These are phyloP conservation scores for Choanephora cucurbitarum DNA, from an alignment of 371 early-diverging fungal genomes.

Conservation along the genomic window DNA sequence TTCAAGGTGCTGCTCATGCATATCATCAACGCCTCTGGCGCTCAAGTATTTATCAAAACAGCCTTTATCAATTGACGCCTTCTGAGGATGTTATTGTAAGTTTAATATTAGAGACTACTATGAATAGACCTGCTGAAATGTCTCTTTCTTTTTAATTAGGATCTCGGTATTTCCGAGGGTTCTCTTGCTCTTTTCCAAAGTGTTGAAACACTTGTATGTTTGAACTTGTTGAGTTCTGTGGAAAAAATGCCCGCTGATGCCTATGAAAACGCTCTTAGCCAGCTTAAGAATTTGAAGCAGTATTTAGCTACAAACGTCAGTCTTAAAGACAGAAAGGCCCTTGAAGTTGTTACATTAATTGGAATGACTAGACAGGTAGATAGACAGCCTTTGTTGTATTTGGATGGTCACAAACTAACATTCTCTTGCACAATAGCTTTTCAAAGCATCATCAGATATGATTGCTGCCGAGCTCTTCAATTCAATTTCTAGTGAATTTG, in stretches of 20 bases:
- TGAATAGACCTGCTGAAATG: background rate
- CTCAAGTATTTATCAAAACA: constrained; percentile 34
- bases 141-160: constrained; percentile 12
- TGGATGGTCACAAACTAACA: background rate
- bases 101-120: background rate
- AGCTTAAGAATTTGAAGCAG: constrained; percentile 31
- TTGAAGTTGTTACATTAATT: constrained; percentile 38
- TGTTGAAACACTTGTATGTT: constrained; percentile 56
- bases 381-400: background rate
- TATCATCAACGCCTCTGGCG: constrained; percentile 50
- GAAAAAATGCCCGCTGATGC: constrained; percentile 45
- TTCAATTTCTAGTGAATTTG: constrained; percentile 13
- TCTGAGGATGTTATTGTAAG: constrained; percentile 28
- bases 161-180: constrained; percentile 46
- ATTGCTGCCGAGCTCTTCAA: constrained; percentile 9
- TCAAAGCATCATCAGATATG: constrained; percentile 24
- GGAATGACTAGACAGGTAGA: constrained; percentile 44
- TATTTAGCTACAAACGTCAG: constrained; percentile 31
- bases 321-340: constrained; percentile 30
- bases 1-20: constrained; percentile 40
- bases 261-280: constrained; percentile 35
- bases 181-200: constrained; percentile 60
- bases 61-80: constrained; percentile 30
- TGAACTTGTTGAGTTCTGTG: constrained; percentile 52
- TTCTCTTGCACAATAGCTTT: constrained; percentile 11